Evolutionary conservation across 2,329 filamentous ascomycete genomes (phyloP).

Genomic region (Sordariomycetes sp.): DNA sequence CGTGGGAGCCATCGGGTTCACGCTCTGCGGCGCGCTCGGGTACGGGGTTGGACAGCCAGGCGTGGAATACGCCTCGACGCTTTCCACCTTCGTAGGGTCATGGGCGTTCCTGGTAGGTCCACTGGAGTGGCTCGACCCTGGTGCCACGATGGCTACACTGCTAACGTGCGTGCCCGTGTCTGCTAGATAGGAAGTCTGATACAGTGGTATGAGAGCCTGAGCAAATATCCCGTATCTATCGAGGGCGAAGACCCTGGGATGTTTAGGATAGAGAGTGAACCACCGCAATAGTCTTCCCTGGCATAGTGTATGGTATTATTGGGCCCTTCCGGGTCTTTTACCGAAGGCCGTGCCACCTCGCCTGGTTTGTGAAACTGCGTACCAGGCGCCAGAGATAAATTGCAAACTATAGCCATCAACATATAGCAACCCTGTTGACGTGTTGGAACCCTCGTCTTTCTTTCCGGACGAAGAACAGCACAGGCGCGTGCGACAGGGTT

Average conservation of each 20-base stretch:
- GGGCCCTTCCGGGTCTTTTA: too few relatives aligned
- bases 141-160: neutral
- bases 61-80: slow-evolving; percentile 32
- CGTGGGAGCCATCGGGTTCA: slow-evolving; percentile 53
- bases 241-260: neutral
- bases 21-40: slow-evolving; percentile 46
- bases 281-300: neutral
- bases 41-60: slow-evolving; percentile 27
- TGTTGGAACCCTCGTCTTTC: too few relatives aligned
- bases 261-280: neutral
- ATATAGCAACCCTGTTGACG: too few relatives aligned
- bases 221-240: slow-evolving; percentile 12
- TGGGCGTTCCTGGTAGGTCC: slow-evolving; percentile 33
- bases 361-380: too few relatives aligned
- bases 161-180: neutral
- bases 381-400: too few relatives aligned
- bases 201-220: slow-evolving; percentile 14
- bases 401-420: too few relatives aligned
- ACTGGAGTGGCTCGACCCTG: neutral
- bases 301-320: neutral
- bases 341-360: too few relatives aligned
- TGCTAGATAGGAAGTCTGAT: slow-evolving; percentile 12
- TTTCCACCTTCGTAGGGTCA: slow-evolving; percentile 38
- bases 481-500: too few relatives aligned
- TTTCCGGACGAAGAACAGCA: too few relatives aligned